phyloP scores from a whole-genome alignment of 345 rosid genomes.

The Citrus trifoliata region DNA sequence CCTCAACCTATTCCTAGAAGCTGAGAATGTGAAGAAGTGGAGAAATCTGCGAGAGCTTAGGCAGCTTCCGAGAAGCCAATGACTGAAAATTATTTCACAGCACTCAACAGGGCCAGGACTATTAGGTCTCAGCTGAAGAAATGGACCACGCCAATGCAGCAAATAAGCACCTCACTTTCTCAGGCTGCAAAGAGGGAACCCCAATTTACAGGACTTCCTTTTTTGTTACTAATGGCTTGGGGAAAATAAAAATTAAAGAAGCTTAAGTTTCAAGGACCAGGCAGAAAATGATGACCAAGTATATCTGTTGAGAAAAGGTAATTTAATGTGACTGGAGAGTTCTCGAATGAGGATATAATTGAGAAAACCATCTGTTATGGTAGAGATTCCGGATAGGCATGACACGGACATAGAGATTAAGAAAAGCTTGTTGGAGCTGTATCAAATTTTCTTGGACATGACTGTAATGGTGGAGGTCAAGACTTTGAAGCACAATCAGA shows the following conservation, averaged over 20 bases:
- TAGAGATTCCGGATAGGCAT: conserved; percentile 83
- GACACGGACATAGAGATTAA: conserved; percentile 85
- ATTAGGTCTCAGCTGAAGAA: conserved; percentile 72
- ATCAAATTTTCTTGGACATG: conserved; percentile 92
- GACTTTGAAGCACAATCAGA: conserved; percentile 64
- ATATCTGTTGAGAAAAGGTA: conserved; percentile 85
- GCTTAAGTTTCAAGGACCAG: conserved; percentile 79
- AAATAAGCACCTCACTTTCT: conserved; percentile 54
- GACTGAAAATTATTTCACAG: conserved; percentile 49
- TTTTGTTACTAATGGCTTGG: conserved; percentile 73
- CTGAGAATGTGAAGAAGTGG: conserved; percentile 81
- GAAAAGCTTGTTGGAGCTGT: conserved; percentile 89
- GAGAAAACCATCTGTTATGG: conserved; percentile 77
- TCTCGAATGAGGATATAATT: conserved; percentile 74
- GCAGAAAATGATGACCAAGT: conserved; percentile 86
- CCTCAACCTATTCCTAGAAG: conserved; percentile 77
- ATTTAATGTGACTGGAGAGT: conserved; percentile 83
- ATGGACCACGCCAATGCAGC: conserved; percentile 79
- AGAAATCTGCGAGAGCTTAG: conserved; percentile 57
- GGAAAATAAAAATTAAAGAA: conserved; percentile 69
- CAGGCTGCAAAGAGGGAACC: conserved; percentile 76
- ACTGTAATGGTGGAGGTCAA: conserved; percentile 88
- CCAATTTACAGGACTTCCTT: conserved; percentile 68
- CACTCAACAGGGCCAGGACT: conserved; percentile 54
- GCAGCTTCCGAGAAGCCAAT: conserved; percentile 52